Conservation (phyloP, 1,139 yeast species). For the Suhomyces terraborum region DNA sequence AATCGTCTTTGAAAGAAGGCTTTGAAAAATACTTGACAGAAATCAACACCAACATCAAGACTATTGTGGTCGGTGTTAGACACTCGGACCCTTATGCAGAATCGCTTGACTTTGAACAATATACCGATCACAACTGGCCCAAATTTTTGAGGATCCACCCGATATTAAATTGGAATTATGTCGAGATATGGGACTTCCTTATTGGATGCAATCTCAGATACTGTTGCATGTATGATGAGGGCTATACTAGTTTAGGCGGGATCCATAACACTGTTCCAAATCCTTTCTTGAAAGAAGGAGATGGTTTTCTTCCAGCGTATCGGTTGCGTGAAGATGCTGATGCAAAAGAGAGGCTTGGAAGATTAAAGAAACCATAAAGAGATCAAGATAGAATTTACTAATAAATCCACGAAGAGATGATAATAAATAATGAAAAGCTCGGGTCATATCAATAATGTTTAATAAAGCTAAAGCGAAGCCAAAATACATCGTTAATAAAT, state of each 20-base stretch:
- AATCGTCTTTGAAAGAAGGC: slow-evolving; percentile 61
- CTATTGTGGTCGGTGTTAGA: slow-evolving; percentile 80
- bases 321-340: slow-evolving; percentile 58
- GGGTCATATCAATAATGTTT: too few relatives aligned
- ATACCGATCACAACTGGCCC: slow-evolving; percentile 90
- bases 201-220: slow-evolving; percentile 54
- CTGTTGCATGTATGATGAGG: slow-evolving; percentile 70
- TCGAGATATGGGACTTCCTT: slow-evolving; percentile 74
- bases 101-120: slow-evolving; percentile 54
- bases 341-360: slow-evolving; percentile 53
- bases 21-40: slow-evolving; percentile 55
- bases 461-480: too few relatives aligned
- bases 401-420: too few relatives aligned
- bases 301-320: slow-evolving; percentile 62
- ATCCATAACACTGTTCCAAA: slow-evolving; percentile 63
- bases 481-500: too few relatives aligned
- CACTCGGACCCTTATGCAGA: slow-evolving; percentile 78
- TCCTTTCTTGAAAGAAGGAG: slow-evolving; percentile 51
- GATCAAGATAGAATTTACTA: not conserved
- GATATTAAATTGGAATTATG: slow-evolving; percentile 77
- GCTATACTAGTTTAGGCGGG: slow-evolving; percentile 86
- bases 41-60: slow-evolving; percentile 50
- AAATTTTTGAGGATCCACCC: slow-evolving; percentile 76
- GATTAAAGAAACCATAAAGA: slow-evolving; percentile 5
- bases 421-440: too few relatives aligned